Conservation (phyloP, 164 flowering plant species). For the Berberis thunbergii region DNA sequence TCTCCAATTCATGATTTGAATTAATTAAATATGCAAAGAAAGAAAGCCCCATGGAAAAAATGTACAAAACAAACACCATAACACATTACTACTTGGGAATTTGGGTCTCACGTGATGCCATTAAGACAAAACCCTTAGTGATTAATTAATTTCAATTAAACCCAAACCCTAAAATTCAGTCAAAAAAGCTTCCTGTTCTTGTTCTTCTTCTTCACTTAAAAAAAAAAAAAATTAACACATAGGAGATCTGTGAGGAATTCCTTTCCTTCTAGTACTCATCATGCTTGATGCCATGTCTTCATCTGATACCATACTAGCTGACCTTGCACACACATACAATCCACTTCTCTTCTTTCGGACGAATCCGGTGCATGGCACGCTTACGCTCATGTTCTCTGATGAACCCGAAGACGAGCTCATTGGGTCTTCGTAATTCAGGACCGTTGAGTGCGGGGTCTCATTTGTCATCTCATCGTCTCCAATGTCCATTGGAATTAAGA, state of each 20-base stretch:
- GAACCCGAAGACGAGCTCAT: slow-evolving; percentile 57
- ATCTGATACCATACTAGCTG: slow-evolving; percentile 34
- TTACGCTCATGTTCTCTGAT: slow-evolving; percentile 32
- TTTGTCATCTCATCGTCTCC: slow-evolving; percentile 45
- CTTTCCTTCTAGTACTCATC: slow-evolving; percentile 60
- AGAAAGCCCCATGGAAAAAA: too few relatives aligned
- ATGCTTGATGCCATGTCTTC: slow-evolving; percentile 77
- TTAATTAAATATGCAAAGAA: too few relatives aligned
- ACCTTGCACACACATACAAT: slow-evolving; percentile 48
- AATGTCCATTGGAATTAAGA: slow-evolving; percentile 56
- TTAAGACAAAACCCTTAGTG: too few relatives aligned
- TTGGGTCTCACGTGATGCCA: too few relatives aligned
- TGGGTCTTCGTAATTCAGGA: slow-evolving; percentile 51
- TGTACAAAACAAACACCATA: too few relatives aligned
- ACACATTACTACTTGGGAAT: too few relatives aligned
- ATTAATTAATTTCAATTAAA: too few relatives aligned
- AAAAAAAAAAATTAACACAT: slow-evolving; percentile 35
- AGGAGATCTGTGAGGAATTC: slow-evolving; percentile 93
- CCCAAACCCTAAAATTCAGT: too few relatives aligned
- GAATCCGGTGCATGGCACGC: slow-evolving; percentile 32
- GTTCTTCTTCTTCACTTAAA: too few relatives aligned
- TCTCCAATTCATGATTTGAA: too few relatives aligned
- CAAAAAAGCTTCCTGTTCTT: too few relatives aligned
- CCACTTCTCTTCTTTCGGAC: slow-evolving; percentile 80
- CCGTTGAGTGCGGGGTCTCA: slow-evolving; percentile 48